These are phyloP conservation scores for Akanthomyces dipterigenus DNA, from an alignment of 2,329 filamentous ascomycete genomes.

Conservation along the genomic window DNA sequence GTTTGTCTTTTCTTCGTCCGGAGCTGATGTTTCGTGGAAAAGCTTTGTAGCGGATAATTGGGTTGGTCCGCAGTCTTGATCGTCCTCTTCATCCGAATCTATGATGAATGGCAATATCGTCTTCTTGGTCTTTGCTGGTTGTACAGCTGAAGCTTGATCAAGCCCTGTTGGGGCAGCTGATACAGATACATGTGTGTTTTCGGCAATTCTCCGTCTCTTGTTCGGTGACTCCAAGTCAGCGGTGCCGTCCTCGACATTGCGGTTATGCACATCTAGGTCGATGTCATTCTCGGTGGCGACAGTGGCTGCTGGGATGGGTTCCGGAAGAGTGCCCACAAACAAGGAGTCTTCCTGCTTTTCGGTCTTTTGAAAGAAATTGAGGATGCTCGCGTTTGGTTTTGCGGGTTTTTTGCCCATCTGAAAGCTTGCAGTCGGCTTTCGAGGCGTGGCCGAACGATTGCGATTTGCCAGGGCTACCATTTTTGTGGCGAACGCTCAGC, in stretches of 20 bases:
- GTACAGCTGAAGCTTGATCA: constrained; percentile 1
- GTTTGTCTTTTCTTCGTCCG: background rate
- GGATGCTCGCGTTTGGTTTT: constrained; percentile 56
- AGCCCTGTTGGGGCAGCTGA: constrained; percentile 8
- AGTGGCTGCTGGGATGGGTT: constrained; percentile 8
- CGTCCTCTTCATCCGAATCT: constrained; percentile 55
- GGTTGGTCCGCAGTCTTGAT: constrained; percentile 14
- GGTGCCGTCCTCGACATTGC: constrained; percentile 24
- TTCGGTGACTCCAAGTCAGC: constrained; percentile 28
- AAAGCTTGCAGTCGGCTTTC: constrained; percentile 21
- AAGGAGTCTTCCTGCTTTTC: constrained; percentile 52
- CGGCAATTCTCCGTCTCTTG: constrained; percentile 24
- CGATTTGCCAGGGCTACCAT: constrained; percentile 31
- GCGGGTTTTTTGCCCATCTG: constrained; percentile 28
- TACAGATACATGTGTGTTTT: constrained; percentile 18
- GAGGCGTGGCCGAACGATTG: constrained; percentile 26
- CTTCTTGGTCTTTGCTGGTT: constrained; percentile 17
- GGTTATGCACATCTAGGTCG: constrained; percentile 18
- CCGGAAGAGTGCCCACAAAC: constrained; percentile 37
- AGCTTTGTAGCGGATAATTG: background rate
- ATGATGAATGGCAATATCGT: constrained; percentile 55
- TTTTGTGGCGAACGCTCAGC: constrained; percentile 5
- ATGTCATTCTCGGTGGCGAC: constrained; percentile 15
- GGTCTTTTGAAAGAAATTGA: constrained; percentile 69
- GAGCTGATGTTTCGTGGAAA: background rate